Evolutionary conservation across 208 protist species (phyloP), one percentile per base, ranked within the genome.

Genomic region (Acanthamoeba sp.): DNA sequence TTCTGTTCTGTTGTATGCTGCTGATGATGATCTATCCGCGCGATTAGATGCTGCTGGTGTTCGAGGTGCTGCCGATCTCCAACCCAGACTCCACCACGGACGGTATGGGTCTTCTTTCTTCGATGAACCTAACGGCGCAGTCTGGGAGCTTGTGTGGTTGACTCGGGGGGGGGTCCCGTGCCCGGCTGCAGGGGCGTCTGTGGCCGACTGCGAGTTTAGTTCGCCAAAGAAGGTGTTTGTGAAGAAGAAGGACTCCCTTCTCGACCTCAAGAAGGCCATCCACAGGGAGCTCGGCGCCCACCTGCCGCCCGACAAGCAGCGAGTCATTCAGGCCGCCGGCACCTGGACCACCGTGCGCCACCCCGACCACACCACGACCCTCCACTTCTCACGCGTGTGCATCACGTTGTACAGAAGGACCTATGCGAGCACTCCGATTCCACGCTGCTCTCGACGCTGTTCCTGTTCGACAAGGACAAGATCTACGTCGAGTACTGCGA

Each of bases 231-330:
- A 36, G 2, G 27, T 85, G 22, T 85, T 85, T 18, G 20, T 57
- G 14, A 1, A 36, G 45, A 24, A 36, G 45, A 36, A 32, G 22
- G 76, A 2, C 20, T 57, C 76, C 2, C n/a, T 85, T 3, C 76
- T 48, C 9, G 76, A 85, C 42, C 76, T 85, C 42, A 85, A 85
- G 76, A 14, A 85, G 20, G 76, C 76, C 45, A 57, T 85, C 42
- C 76, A 85, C 2, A 1, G 42, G 4, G 76, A n/a, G 45, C 76
- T 85, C 1, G 76, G 76, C 45, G 76, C 0, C 32, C 76, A 55
- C 76, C 10, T 85, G 14, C 2, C 76, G 42, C 76, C 76, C 3
- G 76, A 85, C 14, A 50, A 85, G 42, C 76, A 85, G 45, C 76
- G 76, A 1, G 18, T 85, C 42, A 85, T 85, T 32, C 76, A 22